Conservation (phyloP, 1,284 basidiomycete species). For the Ustilago trichophora region DNA sequence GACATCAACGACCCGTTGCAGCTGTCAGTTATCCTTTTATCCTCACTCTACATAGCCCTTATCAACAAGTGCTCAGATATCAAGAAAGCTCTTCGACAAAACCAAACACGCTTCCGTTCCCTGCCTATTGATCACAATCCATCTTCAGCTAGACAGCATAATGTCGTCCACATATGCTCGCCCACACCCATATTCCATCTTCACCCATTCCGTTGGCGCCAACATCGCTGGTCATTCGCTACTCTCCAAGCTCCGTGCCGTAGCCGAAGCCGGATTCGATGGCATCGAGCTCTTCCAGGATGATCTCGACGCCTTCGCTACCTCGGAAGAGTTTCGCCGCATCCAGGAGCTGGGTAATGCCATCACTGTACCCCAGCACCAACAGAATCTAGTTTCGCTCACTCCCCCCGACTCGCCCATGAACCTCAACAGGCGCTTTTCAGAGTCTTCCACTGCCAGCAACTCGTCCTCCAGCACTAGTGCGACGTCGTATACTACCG, state of each 20-base stretch:
- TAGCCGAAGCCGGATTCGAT: constrained; percentile 59
- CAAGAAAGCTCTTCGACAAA: too few species aligned
- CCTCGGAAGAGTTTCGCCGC: constrained; percentile 43
- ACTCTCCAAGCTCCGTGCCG: constrained; percentile 59
- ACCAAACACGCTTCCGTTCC: too few species aligned
- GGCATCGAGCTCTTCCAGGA: constrained; percentile 66
- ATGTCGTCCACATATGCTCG: constrained; percentile 24
- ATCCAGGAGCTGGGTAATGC: constrained; percentile 25
- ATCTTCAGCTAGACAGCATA: not conserved
- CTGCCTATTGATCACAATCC: too few species aligned
- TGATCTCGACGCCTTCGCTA: constrained; percentile 63
- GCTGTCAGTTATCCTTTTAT: too few species aligned
- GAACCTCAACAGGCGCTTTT: constrained; percentile 18
- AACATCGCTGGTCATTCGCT: constrained; percentile 58
- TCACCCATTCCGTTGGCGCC: constrained; percentile 53
- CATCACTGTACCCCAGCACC: not conserved
- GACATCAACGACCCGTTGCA: too few species aligned
- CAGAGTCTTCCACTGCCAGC: constrained; percentile 10
- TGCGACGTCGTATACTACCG: constrained; percentile 34
- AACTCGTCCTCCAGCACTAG: constrained; percentile 12
- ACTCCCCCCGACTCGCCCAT: constrained; percentile 50
- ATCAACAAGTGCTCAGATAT: too few species aligned
- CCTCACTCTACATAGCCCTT: too few species aligned
- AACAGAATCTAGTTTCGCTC: not conserved
- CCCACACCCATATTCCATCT: constrained; percentile 44